Percentiles rank a stretch among this genome's conserved stretches.
Conservation (phyloP, 345 rosid species). For the Eucalyptus tenuipes region DNA sequence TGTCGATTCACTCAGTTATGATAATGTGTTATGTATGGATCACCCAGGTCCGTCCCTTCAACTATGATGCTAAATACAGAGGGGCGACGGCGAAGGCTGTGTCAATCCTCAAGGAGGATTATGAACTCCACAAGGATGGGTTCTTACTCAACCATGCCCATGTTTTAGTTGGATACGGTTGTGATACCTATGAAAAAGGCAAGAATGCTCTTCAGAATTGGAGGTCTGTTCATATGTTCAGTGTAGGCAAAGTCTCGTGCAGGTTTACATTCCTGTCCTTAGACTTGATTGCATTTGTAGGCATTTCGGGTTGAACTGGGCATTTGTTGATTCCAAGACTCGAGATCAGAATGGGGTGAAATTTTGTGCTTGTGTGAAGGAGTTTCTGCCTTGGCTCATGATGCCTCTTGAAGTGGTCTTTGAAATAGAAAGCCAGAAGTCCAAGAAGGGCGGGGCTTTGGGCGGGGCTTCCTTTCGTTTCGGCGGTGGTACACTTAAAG, state of each 20-base stretch:
- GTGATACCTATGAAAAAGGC: constrained; percentile 59
- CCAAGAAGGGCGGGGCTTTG: constrained; percentile 27
- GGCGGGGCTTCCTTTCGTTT: constrained; percentile 33
- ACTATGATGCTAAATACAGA: constrained; percentile 58
- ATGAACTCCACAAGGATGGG: constrained; percentile 50
- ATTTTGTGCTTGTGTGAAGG: constrained; percentile 69
- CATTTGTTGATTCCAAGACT: constrained; percentile 74
- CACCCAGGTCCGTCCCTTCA: constrained; percentile 54
- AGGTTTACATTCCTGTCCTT: not conserved
- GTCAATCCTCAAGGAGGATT: constrained; percentile 40
- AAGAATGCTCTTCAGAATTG: constrained; percentile 69
- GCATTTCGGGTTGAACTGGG: constrained; percentile 69
- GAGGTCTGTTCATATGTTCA: constrained; percentile 30
- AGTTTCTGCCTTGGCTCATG: constrained; percentile 78
- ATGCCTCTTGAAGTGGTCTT: constrained; percentile 84
- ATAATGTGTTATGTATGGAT: no score
- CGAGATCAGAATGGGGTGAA: constrained; percentile 52
- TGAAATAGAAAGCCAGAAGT: constrained; percentile 38
- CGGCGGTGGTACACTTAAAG: constrained; percentile 81
- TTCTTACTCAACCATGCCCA: constrained; percentile 69
- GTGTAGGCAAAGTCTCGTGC: not conserved
- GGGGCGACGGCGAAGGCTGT: constrained; percentile 56
- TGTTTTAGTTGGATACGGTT: constrained; percentile 68
- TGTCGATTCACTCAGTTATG: not conserved
- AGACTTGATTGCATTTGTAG: constrained; percentile 19